Evolutionary conservation across 306 rosid genomes (phyloP), one percentile per base, ranked within the genome.

Genomic region (Trifolium pratense): DNA sequence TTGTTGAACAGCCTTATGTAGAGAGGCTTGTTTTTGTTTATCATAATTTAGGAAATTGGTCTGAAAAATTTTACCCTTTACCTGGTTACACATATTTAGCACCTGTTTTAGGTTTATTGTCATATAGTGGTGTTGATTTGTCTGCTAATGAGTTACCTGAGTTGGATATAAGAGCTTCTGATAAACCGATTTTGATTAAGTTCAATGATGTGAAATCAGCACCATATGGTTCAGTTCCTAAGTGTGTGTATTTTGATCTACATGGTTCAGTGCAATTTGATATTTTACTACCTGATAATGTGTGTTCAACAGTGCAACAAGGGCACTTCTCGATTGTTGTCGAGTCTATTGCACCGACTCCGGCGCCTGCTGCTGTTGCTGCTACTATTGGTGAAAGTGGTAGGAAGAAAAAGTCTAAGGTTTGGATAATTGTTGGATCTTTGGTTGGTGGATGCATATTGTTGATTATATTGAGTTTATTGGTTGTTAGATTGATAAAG

Each of bases 261-360:
- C 78, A 89, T 21, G 91, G 93, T 31, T 83, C 91, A 15, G 82
- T 89, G 39, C 86, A 86, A 15, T 89, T 89, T 64, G 93, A 84
- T 56, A 77, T 76, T 0, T 23, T 83, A 56, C 39, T 49, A 79
- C 81, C 68, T 9, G 87, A 86, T 10, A 82, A 84, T 74, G 82
- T 71, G 12, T 89, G 93, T 79, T 52, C 80, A 46, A 48, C 84
- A 37, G 6, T 69, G 7, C 79, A 81, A 71, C 91, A 89, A 75
- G 93, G 93, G 7, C 93, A 89, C 16, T 84, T 82, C 42, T 84
- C 91, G 1, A 65, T 89, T 61, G 91, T 79, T 67, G 83, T 78
- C 48, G 91, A 86, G 66, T 70, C 87, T 23, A 48, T 9, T 46
- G 85, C 89, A 9, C 86, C 89, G 5, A 75, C 91, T 0, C 87